Percentiles rank a stretch among this genome's conserved stretches.
phyloP scores from a whole-genome alignment of 2,329 filamentous ascomycete genomes.

The Xylariaceae sp. region DNA sequence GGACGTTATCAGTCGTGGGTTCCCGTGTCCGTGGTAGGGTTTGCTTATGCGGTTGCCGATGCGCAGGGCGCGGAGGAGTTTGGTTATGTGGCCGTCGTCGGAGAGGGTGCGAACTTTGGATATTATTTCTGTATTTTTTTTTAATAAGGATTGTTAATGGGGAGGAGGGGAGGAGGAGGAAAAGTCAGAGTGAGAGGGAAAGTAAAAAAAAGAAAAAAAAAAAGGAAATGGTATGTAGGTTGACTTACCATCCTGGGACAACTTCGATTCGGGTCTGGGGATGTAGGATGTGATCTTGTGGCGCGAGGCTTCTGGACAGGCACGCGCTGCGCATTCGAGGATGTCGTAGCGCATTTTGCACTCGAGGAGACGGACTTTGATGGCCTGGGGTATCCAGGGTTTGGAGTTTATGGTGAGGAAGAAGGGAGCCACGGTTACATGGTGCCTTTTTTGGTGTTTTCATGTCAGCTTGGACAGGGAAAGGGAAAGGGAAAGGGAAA shows the following conservation, averaged over 20 bases:
- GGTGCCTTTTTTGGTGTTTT: constrained; percentile 53
- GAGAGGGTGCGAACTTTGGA: constrained; percentile 41
- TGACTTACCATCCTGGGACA: constrained; percentile 38
- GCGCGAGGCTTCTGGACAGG: constrained; percentile 53
- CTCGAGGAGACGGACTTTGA: constrained; percentile 67
- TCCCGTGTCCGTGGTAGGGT: constrained; percentile 36
- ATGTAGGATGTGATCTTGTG: constrained; percentile 57
- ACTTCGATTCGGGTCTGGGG: constrained; percentile 38
- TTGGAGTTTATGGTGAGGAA: constrained; percentile 62
- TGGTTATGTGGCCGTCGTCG: constrained; percentile 80
- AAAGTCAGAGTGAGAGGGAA: background rate
- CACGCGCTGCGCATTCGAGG: constrained; percentile 65
- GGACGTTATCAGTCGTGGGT: constrained; percentile 48
- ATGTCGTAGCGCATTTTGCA: constrained; percentile 77
- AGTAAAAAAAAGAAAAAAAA: background rate
- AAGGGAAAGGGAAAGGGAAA: background rate
- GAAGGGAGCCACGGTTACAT: constrained; percentile 64
- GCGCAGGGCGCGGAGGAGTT: constrained; percentile 65
- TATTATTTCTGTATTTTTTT: constrained; percentile 36
- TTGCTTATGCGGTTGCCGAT: constrained; percentile 52
- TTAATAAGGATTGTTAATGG: background rate
- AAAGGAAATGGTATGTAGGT: constrained; percentile 13
- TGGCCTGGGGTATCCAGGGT: constrained; percentile 52
- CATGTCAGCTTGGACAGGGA: background rate
- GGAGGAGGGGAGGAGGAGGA: no score